Conservation (phyloP, 148 eudicot genomes). For the Camellia lanceoleosa region DNA sequence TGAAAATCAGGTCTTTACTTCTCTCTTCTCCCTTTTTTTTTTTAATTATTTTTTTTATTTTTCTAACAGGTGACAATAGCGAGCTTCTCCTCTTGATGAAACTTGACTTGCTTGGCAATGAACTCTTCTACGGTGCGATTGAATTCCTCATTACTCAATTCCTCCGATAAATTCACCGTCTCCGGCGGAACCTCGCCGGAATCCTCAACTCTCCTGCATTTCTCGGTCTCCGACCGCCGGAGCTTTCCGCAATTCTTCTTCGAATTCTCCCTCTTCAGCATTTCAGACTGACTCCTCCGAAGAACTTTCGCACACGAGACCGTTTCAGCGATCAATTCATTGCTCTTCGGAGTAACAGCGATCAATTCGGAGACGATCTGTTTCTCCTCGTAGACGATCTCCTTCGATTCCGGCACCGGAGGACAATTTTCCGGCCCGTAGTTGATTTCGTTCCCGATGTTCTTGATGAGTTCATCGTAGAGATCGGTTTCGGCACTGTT, state of each 20-base stretch:
- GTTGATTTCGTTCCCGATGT: neutral
- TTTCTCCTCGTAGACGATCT: constrained; percentile 61
- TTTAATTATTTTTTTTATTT: no score
- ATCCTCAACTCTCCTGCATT: constrained; percentile 24
- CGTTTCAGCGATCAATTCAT: constrained; percentile 27
- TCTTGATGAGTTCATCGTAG: constrained; percentile 30
- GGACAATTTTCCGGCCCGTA: constrained; percentile 5
- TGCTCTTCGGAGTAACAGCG: neutral
- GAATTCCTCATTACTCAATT: constrained; percentile 72
- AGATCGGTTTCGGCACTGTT: constrained; percentile 31
- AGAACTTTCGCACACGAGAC: constrained; percentile 16
- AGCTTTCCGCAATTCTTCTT: constrained; percentile 25
- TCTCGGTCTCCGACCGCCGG: constrained; percentile 59
- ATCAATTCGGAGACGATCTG: constrained; percentile 49
- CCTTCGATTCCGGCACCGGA: constrained; percentile 22
- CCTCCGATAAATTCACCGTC: constrained; percentile 31
- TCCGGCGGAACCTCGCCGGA: constrained; percentile 27
- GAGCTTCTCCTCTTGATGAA: constrained; percentile 64
- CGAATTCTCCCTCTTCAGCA: constrained; percentile 9
- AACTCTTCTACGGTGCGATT: constrained; percentile 68
- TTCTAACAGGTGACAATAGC: constrained; percentile 45
- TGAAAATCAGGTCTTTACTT: no score
- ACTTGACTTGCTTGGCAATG: constrained; percentile 77
- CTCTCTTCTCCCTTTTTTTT: neutral
- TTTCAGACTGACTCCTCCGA: constrained; percentile 52